Evolutionary conservation across 2,329 filamentous ascomycete species (phyloP), one percentile per base, ranked within the genome.

Genomic region (Berkeleyomyces basicola): DNA sequence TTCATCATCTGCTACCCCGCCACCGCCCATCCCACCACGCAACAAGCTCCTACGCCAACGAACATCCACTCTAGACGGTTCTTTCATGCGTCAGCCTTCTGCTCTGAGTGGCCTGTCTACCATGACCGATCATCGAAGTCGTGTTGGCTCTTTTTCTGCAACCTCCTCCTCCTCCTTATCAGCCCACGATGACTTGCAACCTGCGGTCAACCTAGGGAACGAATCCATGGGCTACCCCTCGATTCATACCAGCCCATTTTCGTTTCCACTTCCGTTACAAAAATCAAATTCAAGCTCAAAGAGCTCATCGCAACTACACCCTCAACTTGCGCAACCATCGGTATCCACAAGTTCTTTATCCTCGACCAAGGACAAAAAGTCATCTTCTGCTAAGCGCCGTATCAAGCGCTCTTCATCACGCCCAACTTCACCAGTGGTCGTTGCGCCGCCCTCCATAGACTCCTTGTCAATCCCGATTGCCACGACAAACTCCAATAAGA

Each of bases 131-230:
- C 78, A 74, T 67, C 80, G 86, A 60, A 81, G 84, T 68, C 79
- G 86, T 60, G 81, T 89, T 51, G 84, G 86, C 59, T 89, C 86
- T 37, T 82, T 89, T 67, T 84, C 86, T 43, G 78, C 82, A 6
- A 70, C 62, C 14, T 60, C 66, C 42, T 74, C 77, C 3, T 80
- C 82, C 3, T 80, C 82, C 3, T 76, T 81, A 58, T 75, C 77
- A 59, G 76, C 79, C 58, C 73, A 77, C 64, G 78, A 81, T 31
- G 79, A 81, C 47, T 73, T 75, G 63, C 76, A 74, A 62, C 67
- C 72, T 23, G 36, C 46, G 1, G 70, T 74, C 31, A 70, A 73
- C 33, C 71, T 74, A n/a, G 70, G 73, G 9, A 69, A 74, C 9
- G 77, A 79, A 65, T 73, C 76, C 2, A 66, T 76, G 31, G 70